These are phyloP conservation scores for Calocybe cyanea DNA, from an alignment of 768 basidiomycete genomes.

Conservation along the genomic window DNA sequence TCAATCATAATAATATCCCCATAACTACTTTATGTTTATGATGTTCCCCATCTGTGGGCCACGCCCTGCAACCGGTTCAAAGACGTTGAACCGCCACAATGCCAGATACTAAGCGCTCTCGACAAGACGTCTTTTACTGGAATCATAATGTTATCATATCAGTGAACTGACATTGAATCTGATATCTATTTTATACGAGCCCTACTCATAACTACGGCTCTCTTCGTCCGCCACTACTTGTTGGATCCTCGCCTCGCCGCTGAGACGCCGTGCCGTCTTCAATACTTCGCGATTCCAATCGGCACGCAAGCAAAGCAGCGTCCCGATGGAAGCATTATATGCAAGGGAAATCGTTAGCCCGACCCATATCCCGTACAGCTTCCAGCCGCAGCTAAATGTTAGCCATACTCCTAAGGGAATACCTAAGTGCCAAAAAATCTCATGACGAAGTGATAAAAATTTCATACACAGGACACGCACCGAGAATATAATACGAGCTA, in stretches of 20 bases:
- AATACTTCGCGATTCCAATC: slow-evolving; percentile 70
- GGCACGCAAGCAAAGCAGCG: slow-evolving; percentile 49
- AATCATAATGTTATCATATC: neutral
- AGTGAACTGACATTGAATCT: neutral
- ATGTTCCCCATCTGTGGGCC: neutral
- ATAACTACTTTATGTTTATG: neutral
- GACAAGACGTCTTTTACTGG: neutral
- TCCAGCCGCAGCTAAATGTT: slow-evolving; percentile 55
- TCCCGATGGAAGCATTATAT: slow-evolving; percentile 52
- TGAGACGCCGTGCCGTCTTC: slow-evolving; percentile 54
- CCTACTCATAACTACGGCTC: neutral
- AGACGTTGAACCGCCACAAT: neutral
- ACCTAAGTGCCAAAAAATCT: slow-evolving; percentile 30
- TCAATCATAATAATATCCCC: neutral
- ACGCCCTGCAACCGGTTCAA: neutral
- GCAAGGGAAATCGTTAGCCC: slow-evolving; percentile 70
- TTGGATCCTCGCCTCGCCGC: slow-evolving; percentile 35
- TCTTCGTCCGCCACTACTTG: neutral
- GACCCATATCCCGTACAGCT: slow-evolving; percentile 78
- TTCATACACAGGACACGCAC: slow-evolving; percentile 21
- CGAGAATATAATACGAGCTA: slow-evolving; percentile 77
- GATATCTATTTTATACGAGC: neutral
- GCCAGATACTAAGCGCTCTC: no score
- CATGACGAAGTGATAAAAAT: neutral
- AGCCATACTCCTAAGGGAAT: slow-evolving; percentile 83